Evolutionary conservation across 2,329 filamentous ascomycete genomes (phyloP).

Genomic region (Scedosporium boydii): DNA sequence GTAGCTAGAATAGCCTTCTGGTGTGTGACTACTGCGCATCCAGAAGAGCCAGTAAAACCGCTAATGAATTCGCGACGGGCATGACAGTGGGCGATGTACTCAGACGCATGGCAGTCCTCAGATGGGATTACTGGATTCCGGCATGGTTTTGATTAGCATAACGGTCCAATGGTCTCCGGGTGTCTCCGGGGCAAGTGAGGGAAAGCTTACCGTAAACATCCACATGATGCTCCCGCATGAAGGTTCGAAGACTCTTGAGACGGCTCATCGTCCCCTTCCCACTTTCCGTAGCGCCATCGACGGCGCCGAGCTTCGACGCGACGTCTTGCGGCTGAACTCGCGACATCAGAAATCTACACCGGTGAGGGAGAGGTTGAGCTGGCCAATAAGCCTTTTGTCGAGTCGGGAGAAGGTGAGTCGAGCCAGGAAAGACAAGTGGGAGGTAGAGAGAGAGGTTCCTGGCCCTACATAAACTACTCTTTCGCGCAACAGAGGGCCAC

Average conservation of each 20-base stretch:
- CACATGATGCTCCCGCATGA: constrained; percentile 81
- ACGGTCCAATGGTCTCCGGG: constrained; percentile 8
- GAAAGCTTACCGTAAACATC: constrained; percentile 65
- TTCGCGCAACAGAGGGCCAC: not conserved
- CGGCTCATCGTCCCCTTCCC: constrained; percentile 55
- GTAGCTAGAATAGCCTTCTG: constrained; percentile 86
- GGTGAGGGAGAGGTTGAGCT: not conserved
- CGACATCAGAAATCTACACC: not conserved
- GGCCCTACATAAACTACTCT: not conserved
- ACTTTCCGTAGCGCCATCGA: not conserved
- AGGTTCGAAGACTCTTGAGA: constrained; percentile 63
- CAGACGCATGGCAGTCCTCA: constrained; percentile 94
- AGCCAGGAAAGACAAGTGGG: not conserved
- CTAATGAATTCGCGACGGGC: constrained; percentile 83
- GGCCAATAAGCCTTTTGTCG: not conserved
- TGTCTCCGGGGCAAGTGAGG: not conserved
- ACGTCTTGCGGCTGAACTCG: not conserved
- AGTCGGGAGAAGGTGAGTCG: not conserved
- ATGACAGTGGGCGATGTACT: constrained; percentile 97
- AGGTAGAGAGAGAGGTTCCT: not conserved
- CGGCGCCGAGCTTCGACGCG: not conserved
- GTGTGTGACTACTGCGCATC: constrained; percentile 78
- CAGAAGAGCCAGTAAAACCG: constrained; percentile 90
- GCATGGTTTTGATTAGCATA: constrained; percentile 23
- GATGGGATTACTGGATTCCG: constrained; percentile 70